Evolutionary conservation across 306 rosid species (phyloP).

Genomic region (Fragaria vesca): DNA sequence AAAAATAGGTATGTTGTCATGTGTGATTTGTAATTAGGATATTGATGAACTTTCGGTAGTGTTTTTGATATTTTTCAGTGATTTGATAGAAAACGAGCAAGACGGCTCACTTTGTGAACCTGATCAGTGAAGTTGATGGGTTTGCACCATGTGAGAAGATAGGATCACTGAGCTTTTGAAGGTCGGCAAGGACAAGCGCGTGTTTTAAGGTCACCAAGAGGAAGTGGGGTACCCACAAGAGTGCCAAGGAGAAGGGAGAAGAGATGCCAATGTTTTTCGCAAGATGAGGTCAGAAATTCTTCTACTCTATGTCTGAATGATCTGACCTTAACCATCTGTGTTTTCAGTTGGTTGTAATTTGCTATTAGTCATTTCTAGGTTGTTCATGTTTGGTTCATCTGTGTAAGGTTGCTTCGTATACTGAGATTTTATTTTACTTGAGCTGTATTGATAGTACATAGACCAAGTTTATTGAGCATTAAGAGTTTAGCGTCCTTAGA

Average conservation of each 20-base stretch:
- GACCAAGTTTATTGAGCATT: neutral
- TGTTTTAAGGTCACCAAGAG: conserved; percentile 66
- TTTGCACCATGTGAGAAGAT: conserved; percentile 78
- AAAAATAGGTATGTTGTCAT: no score
- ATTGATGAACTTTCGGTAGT: no score
- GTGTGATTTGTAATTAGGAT: no score
- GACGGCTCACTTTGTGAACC: conserved; percentile 63
- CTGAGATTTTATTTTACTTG: neutral
- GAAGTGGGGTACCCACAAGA: conserved; percentile 81
- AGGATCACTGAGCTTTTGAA: conserved; percentile 74
- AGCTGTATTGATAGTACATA: neutral
- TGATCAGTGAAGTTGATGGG: conserved; percentile 73
- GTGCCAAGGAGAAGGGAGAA: conserved; percentile 77
- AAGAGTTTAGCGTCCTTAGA: neutral
- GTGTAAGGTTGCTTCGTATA: neutral
- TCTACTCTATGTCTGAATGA: neutral
- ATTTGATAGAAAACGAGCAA: conserved; percentile 62
- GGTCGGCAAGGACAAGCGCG: conserved; percentile 80
- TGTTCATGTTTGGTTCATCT: neutral
- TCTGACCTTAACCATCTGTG: neutral
- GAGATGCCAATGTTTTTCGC: conserved; percentile 68
- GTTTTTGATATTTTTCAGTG: no score
- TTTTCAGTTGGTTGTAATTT: neutral
- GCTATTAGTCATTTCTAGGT: neutral
- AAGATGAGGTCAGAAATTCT: conserved; percentile 56